Percentiles rank a stretch among this genome's conserved stretches.
Evolutionary conservation across 2,329 filamentous ascomycete genomes (phyloP).

Genomic region (Neonectria faginata): DNA sequence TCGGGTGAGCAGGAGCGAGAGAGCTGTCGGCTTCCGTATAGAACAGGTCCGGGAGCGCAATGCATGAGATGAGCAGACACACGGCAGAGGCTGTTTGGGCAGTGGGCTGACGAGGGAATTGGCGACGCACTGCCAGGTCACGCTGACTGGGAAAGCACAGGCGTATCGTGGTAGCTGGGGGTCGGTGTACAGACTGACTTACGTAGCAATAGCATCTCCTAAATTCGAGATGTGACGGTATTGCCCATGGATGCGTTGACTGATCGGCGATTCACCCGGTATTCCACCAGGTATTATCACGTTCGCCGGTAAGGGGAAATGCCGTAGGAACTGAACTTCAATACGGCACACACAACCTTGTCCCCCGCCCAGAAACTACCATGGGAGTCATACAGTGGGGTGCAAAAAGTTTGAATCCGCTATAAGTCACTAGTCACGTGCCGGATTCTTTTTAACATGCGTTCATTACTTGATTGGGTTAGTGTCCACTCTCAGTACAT

Average conservation of each 20-base stretch:
- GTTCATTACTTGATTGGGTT: too few species aligned
- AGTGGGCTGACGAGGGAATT: slow-evolving; percentile 23
- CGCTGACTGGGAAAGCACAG: neutral
- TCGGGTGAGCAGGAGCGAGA: neutral
- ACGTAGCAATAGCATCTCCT: neutral
- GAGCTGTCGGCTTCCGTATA: slow-evolving; percentile 1
- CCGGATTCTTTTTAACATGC: too few species aligned
- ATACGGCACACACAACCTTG: too few species aligned
- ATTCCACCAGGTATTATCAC: neutral
- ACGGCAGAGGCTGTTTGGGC: neutral
- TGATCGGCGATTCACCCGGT: neutral
- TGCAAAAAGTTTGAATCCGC: too few species aligned
- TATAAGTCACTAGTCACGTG: too few species aligned
- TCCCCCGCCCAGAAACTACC: neutral
- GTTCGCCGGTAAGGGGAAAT: neutral
- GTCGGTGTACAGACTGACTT: neutral
- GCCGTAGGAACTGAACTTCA: too few species aligned
- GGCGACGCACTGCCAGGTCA: slow-evolving; percentile 17
- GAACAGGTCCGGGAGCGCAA: slow-evolving; percentile 9
- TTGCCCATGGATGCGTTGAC: neutral
- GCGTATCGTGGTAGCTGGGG: neutral
- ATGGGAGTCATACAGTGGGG: neutral
- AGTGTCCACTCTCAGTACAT: too few species aligned
- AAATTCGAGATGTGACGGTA: neutral
- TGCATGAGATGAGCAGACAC: neutral